These are phyloP conservation scores for Elongisporangium undulatum DNA, from an alignment of 352 stramenopile species.

Conservation along the genomic window DNA sequence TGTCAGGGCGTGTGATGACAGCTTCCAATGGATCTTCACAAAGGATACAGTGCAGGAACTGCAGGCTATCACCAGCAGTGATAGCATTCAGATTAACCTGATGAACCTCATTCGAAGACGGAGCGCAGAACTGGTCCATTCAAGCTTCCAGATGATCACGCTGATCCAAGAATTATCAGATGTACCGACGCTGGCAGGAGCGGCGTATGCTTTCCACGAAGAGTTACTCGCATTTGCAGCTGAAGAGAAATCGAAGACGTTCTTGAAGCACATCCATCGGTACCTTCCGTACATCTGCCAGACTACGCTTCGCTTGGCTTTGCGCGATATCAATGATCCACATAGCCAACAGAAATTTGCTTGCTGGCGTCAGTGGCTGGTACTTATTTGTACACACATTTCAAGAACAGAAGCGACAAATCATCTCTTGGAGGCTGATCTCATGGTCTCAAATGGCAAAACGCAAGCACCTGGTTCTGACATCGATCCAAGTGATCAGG, in stretches of 20 bases:
- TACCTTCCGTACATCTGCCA: slow-evolving; percentile 62
- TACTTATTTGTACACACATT: slow-evolving; percentile 32
- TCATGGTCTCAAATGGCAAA: slow-evolving; percentile 26
- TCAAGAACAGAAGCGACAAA: slow-evolving; percentile 47
- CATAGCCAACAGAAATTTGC: slow-evolving; percentile 11
- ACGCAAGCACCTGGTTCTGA: not conserved
- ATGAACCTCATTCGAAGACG: slow-evolving; percentile 25
- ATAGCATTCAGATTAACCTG: slow-evolving; percentile 12
- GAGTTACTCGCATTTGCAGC: slow-evolving; percentile 33
- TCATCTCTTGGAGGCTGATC: slow-evolving; percentile 48
- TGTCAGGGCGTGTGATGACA: slow-evolving; percentile 43
- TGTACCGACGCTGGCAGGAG: slow-evolving; percentile 7
- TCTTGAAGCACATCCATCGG: slow-evolving; percentile 36
- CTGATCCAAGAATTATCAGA: slow-evolving; percentile 31
- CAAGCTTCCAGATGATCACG: slow-evolving; percentile 40
- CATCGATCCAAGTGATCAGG: slow-evolving; percentile 15
- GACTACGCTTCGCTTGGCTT: slow-evolving; percentile 24
- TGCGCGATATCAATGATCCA: slow-evolving; percentile 10
- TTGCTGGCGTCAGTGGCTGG: slow-evolving; percentile 51
- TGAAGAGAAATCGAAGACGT: slow-evolving; percentile 15
- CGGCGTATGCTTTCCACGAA: slow-evolving; percentile 31
- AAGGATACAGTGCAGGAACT: slow-evolving; percentile 33
- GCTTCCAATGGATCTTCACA: slow-evolving; percentile 61
- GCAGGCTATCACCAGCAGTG: not conserved
- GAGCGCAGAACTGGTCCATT: slow-evolving; percentile 31